These are phyloP conservation scores for Phlyctochytrium planicorne DNA, from an alignment of 192 early-diverging fungal genomes.

Conservation along the genomic window DNA sequence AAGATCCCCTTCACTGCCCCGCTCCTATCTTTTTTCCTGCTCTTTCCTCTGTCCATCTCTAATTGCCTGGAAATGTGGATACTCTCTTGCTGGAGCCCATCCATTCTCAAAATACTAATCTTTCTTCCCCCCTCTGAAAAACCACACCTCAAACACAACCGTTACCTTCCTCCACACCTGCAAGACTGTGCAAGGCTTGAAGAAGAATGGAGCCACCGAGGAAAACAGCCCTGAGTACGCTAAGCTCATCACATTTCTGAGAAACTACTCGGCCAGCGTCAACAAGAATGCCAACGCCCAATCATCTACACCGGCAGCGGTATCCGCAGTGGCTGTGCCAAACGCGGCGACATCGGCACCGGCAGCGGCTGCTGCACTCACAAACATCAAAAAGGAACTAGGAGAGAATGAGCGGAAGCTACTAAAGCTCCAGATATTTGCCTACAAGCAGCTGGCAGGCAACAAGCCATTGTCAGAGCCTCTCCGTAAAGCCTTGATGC, in stretches of 20 bases:
- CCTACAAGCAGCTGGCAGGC: neutral
- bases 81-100: too few species aligned
- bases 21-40: too few species aligned
- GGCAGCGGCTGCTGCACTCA: neutral
- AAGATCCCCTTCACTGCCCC: too few species aligned
- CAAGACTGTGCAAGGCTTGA: slow-evolving; percentile 51
- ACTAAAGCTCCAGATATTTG: neutral
- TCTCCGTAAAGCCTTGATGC: neutral
- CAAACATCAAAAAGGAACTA: neutral
- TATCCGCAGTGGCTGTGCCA: too few species aligned
- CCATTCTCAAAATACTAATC: too few species aligned
- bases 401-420: neutral
- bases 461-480: neutral
- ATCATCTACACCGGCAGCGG: neutral
- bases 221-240: slow-evolving; percentile 74
- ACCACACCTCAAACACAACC: too few species aligned
- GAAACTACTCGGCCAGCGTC: slow-evolving; percentile 12
- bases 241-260: slow-evolving; percentile 60
- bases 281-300: neutral
- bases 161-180: too few species aligned
- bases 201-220: slow-evolving; percentile 72
- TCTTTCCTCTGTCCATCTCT: too few species aligned
- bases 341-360: too few species aligned
- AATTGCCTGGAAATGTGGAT: too few species aligned
- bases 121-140: too few species aligned